These are phyloP conservation scores for Amaranthus tricolor DNA, from an alignment of 179 eudicot species.

Conservation along the genomic window DNA sequence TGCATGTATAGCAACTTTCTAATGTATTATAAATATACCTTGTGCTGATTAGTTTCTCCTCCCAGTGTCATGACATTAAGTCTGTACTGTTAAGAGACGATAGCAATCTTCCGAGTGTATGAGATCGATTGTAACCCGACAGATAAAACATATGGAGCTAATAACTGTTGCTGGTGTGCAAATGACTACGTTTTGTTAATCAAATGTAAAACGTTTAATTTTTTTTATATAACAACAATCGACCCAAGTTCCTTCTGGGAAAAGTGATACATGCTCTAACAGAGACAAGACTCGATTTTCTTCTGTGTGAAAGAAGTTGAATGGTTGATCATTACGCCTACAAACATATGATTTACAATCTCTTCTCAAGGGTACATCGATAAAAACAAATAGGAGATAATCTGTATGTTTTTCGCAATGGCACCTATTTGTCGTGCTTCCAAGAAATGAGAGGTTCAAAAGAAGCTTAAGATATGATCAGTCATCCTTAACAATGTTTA, in stretches of 20 bases:
- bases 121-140: background rate
- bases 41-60: background rate
- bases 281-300: background rate
- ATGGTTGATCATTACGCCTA: background rate
- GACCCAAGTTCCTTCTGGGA: background rate
- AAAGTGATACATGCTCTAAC: background rate
- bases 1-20: constrained; percentile 19
- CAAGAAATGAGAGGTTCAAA: background rate
- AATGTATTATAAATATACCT: constrained; percentile 9
- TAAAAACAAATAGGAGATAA: constrained; percentile 4
- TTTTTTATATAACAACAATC: background rate
- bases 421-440: background rate
- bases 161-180: constrained; percentile 11
- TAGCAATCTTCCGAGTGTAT: background rate
- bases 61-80: background rate
- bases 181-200: background rate
- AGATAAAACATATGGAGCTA: constrained; percentile 1
- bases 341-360: background rate
- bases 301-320: background rate
- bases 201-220: background rate
- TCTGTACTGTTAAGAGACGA: constrained; percentile 2
- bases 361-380: constrained; percentile 19
- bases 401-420: background rate
- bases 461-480: constrained; percentile 12
- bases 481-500: constrained; percentile 19